Percentiles rank a stretch among this genome's conserved stretches.
These are phyloP conservation scores for Akanthomyces lecanii DNA, from an alignment of 2,329 filamentous ascomycete genomes.

Conservation along the genomic window DNA sequence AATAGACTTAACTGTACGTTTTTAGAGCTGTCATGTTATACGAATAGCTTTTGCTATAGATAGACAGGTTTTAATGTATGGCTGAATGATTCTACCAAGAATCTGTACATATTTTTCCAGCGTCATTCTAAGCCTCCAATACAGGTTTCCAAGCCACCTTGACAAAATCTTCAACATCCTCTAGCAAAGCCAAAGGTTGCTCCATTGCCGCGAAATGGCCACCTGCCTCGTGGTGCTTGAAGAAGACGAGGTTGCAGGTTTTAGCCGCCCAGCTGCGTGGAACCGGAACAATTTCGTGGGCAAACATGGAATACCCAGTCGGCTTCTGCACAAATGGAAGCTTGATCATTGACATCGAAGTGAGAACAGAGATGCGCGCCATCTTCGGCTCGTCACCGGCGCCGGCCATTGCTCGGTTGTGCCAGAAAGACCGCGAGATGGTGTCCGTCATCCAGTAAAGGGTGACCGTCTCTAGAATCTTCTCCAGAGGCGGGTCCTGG, in stretches of 20 bases:
- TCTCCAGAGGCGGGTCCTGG: slow-evolving; percentile 33
- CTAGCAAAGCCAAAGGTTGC: slow-evolving; percentile 34
- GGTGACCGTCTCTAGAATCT: slow-evolving; percentile 45
- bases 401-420: slow-evolving; percentile 35
- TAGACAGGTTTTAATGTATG: too few relatives aligned
- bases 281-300: slow-evolving; percentile 35
- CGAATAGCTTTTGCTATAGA: too few relatives aligned
- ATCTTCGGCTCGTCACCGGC: slow-evolving; percentile 24
- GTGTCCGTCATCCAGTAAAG: slow-evolving; percentile 54
- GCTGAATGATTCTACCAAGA: too few relatives aligned
- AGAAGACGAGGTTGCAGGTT: slow-evolving; percentile 36
- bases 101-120: too few relatives aligned
- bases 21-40: too few relatives aligned
- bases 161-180: slow-evolving; percentile 42
- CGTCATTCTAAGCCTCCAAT: not conserved
- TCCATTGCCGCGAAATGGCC: slow-evolving; percentile 32
- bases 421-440: slow-evolving; percentile 44
- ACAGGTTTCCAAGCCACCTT: slow-evolving; percentile 12
- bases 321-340: slow-evolving; percentile 34
- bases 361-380: slow-evolving; percentile 17
- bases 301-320: slow-evolving; percentile 43
- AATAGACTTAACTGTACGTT: too few relatives aligned
- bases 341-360: slow-evolving; percentile 8
- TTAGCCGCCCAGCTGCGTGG: slow-evolving; percentile 33
- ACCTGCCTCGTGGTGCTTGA: slow-evolving; percentile 21